phyloP scores from a whole-genome alignment of 805 yeast species.

The Saccharomyces mikatae region DNA sequence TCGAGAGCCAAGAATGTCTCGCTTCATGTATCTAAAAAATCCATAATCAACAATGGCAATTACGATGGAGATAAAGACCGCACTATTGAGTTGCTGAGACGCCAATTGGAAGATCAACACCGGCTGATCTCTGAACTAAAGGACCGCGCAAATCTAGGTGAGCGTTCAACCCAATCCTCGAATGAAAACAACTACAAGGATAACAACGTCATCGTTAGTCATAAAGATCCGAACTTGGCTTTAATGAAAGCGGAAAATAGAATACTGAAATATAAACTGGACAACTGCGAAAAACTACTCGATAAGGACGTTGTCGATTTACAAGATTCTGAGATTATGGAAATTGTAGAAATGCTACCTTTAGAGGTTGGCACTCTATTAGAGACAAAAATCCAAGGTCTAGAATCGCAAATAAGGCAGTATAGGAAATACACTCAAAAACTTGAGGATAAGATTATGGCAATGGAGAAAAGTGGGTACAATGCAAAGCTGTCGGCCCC shows the following conservation, averaged over 20 bases:
- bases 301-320: constrained; percentile 50
- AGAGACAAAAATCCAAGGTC: constrained; percentile 22
- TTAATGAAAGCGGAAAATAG: constrained; percentile 56
- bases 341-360: constrained; percentile 51
- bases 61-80: constrained; percentile 36
- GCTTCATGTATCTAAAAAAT: constrained; percentile 52
- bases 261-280: constrained; percentile 57
- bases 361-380: constrained; percentile 34
- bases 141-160: not conserved
- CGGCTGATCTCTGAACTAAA: constrained; percentile 41
- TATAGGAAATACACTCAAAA: constrained; percentile 18
- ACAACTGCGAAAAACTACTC: constrained; percentile 57
- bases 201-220: constrained; percentile 4
- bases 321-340: constrained; percentile 47
- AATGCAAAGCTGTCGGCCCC: not conserved
- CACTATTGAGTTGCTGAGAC: constrained; percentile 47
- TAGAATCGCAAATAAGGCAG: constrained; percentile 28
- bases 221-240: constrained; percentile 29
- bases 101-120: constrained; percentile 55
- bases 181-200: not conserved
- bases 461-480: constrained; percentile 14
- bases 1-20: constrained; percentile 84
- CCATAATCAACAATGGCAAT: constrained; percentile 24
- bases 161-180: constrained; percentile 7
- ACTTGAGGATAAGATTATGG: constrained; percentile 11